Percentiles rank a stretch among this genome's conserved stretches.
phyloP scores from a whole-genome alignment of 2,329 filamentous ascomycete species.

The Sporothrix dimorphospora region DNA sequence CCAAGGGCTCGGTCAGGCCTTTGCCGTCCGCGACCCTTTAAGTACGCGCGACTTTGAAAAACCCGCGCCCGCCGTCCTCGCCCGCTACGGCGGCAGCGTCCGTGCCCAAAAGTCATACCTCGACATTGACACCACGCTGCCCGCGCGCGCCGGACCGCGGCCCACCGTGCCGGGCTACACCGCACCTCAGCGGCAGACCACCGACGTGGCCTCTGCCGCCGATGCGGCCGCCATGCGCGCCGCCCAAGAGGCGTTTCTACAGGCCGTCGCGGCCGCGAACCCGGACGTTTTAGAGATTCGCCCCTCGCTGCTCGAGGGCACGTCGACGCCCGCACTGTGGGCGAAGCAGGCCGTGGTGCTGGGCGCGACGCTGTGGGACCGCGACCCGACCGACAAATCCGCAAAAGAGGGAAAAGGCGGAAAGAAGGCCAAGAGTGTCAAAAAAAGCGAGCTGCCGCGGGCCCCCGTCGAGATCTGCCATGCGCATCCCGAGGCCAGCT shows the following conservation, averaged over 20 bases:
- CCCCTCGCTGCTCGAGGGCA: constrained; percentile 42
- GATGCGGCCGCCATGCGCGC: neutral
- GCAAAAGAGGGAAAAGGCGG: no score
- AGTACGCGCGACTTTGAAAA: constrained; percentile 39
- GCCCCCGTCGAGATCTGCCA: constrained; percentile 44
- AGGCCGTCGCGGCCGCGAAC: constrained; percentile 37
- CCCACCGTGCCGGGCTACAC: constrained; percentile 43
- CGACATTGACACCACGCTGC: constrained; percentile 25
- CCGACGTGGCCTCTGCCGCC: constrained; percentile 33
- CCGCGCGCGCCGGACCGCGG: constrained; percentile 35
- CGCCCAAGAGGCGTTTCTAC: neutral
- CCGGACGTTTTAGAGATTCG: constrained; percentile 36
- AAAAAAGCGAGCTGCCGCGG: constrained; percentile 26
- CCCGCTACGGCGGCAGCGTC: constrained; percentile 35
- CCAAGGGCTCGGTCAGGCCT: constrained; percentile 39
- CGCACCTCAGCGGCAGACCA: constrained; percentile 47
- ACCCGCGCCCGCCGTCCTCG: constrained; percentile 30
- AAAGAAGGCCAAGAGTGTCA: neutral
- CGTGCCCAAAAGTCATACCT: constrained; percentile 22
- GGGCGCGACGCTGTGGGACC: constrained; percentile 4
- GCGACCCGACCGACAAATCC: constrained; percentile 6
- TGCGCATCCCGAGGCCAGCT: constrained; percentile 46
- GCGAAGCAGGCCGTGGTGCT: constrained; percentile 11
- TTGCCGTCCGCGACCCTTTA: constrained; percentile 43
- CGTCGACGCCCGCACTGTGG: constrained; percentile 40